Evolutionary conservation across 2,329 filamentous ascomycete genomes (phyloP).

Genomic region (Fusarium fujikuroi): DNA sequence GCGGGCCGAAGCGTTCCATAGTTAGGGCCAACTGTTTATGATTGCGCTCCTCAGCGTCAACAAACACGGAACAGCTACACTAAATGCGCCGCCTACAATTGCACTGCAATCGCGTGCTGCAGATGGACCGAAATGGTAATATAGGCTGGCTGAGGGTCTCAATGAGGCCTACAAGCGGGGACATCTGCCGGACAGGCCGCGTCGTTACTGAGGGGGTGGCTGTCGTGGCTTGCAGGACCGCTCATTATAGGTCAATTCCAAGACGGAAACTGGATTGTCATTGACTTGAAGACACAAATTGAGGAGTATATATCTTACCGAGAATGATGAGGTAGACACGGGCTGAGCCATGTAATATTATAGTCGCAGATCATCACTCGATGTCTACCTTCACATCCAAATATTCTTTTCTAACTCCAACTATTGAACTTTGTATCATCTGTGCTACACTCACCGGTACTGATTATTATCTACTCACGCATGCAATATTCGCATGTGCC

Average conservation of each 20-base stretch:
- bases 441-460: neutral
- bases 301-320: neutral
- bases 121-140: neutral
- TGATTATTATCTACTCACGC: rapidly evolving
- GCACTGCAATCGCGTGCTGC: rapidly evolving
- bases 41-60: neutral
- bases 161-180: neutral
- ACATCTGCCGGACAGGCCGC: neutral
- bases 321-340: neutral
- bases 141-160: neutral
- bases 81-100: neutral
- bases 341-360: neutral
- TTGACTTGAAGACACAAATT: neutral
- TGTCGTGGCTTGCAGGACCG: neutral
- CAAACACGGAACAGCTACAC: neutral
- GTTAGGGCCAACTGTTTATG: neutral
- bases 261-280: neutral
- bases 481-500: rapidly evolving
- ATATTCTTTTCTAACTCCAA: neutral
- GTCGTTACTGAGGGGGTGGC: conserved; percentile 1
- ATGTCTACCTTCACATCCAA: neutral
- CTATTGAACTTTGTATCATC: neutral
- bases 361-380: neutral
- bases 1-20: conserved; percentile 7
- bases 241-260: neutral